Evolutionary conservation across 257 asterid genomes (phyloP), one percentile per base, ranked within the genome.

Genomic region (Agastache rugosa): DNA sequence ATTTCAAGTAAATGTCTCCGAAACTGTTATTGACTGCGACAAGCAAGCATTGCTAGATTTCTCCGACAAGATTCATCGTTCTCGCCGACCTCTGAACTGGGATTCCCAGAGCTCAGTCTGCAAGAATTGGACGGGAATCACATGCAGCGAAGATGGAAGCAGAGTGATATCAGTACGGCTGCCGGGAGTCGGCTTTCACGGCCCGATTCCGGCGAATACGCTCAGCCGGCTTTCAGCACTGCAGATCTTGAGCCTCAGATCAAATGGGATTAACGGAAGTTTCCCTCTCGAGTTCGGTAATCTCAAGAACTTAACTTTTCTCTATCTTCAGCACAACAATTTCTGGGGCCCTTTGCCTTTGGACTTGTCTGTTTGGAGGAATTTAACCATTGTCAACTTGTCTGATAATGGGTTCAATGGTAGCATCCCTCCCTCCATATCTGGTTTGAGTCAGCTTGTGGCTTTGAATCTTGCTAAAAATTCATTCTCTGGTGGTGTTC

Each of bases 221-320:
- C 69, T 92, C 34, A 76, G 88, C 86, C 88, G 96, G 6, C 84
- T 94, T 34, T 80, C 98, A 35, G 98, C 91, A 14, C 77, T 94
- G 92, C 97, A 89, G 89, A 89, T 94, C 88, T 80, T 95, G 90
- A 92, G 98, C 87, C 98, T 95, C 75, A 90, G 99, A 86, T 87
- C 98, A 75, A 95, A 92, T 78, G 89, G 84, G 76, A 89, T 95
- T 61, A 87, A 50, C 56, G 99, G 99, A 45, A 56, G 75, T 47
- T 87, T 95, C 68, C 99, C 99, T 63, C 41, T 31, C 22, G 98
- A 90, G 35, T 85, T 92, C 53, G 82, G 87, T 82, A 90, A 90
- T 51, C 88, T 95, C 14, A 87, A 76, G 39, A 90, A 90, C 78
- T 60, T 95, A 55, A 82, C 90, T 39, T 89, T 44, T 88, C 92